Percentiles rank a stretch among this genome's conserved stretches.
These are phyloP conservation scores for Mucor circinelloides DNA, from an alignment of 371 early-diverging fungal genomes.

Conservation along the genomic window DNA sequence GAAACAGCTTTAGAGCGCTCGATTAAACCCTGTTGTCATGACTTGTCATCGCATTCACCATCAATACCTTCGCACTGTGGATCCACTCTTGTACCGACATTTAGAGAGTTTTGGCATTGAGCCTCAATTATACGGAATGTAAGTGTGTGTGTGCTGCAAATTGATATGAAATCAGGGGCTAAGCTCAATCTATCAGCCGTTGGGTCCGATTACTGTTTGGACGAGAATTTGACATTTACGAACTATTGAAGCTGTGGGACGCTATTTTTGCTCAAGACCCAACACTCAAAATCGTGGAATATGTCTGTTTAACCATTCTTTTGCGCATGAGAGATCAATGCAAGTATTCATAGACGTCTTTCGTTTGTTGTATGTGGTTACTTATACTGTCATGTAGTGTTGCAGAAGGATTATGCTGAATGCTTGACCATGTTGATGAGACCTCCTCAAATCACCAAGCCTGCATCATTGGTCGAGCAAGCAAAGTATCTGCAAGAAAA, in stretches of 20 bases:
- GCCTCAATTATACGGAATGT: conserved; percentile 93
- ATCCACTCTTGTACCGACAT: conserved; percentile 71
- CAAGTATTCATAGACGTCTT: conserved; percentile 35
- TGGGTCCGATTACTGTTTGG: conserved; percentile 95
- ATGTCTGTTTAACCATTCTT: conserved; percentile 78
- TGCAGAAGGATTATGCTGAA: conserved; percentile 75
- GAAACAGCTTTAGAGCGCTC: conserved; percentile 12
- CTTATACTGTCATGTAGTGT: conserved; percentile 45
- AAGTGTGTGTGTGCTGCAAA: conserved; percentile 40
- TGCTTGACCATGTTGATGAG: conserved; percentile 81
- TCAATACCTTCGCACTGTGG: conserved; percentile 68
- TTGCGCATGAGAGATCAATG: conserved; percentile 76
- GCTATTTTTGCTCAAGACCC: conserved; percentile 83
- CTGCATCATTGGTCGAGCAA: conserved; percentile 64
- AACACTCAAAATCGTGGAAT: conserved; percentile 77
- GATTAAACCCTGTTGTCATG: conserved; percentile 73
- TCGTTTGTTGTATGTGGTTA: not conserved
- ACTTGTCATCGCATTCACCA: conserved; percentile 74
- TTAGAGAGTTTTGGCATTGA: conserved; percentile 79
- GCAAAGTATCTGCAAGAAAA: conserved; percentile 63
- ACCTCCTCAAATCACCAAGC: conserved; percentile 62
- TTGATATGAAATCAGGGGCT: not conserved
- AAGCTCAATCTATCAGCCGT: conserved; percentile 52
- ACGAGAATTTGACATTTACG: conserved; percentile 79
- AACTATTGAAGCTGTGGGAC: conserved; percentile 86